Conservation (phyloP, 805 yeast genomes). For the Zygosaccharomyces rouxii region DNA sequence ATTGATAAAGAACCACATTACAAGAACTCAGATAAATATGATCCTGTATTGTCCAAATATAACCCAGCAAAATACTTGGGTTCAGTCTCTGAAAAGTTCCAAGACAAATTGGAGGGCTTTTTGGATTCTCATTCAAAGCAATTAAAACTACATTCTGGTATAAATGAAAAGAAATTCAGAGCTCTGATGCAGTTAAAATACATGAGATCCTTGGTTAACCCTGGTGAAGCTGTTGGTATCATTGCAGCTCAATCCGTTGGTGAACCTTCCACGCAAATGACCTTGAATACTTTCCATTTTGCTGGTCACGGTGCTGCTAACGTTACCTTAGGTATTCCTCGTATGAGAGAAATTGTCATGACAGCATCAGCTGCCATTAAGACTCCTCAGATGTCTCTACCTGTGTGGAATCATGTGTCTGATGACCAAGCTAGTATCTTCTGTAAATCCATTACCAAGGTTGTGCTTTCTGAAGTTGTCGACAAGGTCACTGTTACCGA, state of each 20-base stretch:
- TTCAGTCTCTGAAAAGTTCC: conserved; percentile 86
- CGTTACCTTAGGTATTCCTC: conserved; percentile 98
- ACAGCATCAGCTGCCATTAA: conserved; percentile 93
- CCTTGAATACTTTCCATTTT: conserved; percentile 92
- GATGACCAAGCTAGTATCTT: conserved; percentile 89
- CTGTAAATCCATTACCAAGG: conserved; percentile 84
- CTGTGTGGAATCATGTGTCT: conserved; percentile 70
- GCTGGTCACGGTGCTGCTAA: conserved; percentile 99
- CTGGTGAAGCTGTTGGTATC: conserved; percentile 98
- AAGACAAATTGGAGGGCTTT: conserved; percentile 69
- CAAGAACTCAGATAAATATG: conserved; percentile 61
- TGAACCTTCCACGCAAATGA: conserved; percentile 99
- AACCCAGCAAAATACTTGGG: conserved; percentile 91
- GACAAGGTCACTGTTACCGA: conserved; percentile 83
- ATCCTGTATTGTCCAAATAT: conserved; percentile 80
- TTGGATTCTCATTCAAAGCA: conserved; percentile 50
- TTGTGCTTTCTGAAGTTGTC: conserved; percentile 81
- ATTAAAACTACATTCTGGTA: conserved; percentile 48
- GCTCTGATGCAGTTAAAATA: conserved; percentile 97
- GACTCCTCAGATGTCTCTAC: conserved; percentile 98
- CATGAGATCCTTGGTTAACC: conserved; percentile 90
- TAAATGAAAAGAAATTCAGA: conserved; percentile 75
- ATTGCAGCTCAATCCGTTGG: conserved; percentile 98
- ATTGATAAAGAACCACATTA: conserved; percentile 59
- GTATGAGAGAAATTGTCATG: conserved; percentile 99